Base-by-base conservation (phyloP, 495 filamentous ascomycete genomes). In the Rusavskia elegans region DNA sequence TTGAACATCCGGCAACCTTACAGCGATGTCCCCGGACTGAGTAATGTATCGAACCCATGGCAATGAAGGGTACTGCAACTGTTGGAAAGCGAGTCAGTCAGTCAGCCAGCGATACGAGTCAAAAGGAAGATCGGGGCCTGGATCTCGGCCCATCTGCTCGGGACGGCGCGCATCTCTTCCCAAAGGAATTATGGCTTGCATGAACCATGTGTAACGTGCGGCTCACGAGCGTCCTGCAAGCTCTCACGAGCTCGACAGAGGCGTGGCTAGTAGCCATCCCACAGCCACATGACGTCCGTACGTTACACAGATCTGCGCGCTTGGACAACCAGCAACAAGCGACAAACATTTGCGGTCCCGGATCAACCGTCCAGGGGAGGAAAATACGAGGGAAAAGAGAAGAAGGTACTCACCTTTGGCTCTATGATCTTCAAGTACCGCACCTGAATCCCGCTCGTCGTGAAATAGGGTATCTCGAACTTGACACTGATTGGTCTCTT, bases 401-500 rank as follows among this genome's bases (percentile, higher is more conserved):
- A 48, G 36, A 11, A 35, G 32, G 13, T 3, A 74, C 77, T 59
- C 74, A 95, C 89, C 88, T 99, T 99, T 5, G 92, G 93, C 69
- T 99, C 92, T 53, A 93, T 97, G 60, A 99, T 99, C 78, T 99
- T 99, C 68, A 99, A 66, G 64, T 99, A 99, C 53, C 92, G 81
- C 56, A 97, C 93, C 66, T 97, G 92, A 62, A 99, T 99, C 32
- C 92, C 92, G 66, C 85, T 92, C 4, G 92, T 99, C 8, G 92
- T 99, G 65, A 99, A 99, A 67, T 99, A 99, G 29, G 93, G 93
- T 65, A 97, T 97, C 74, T 99, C 93, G 66, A 97, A 99, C 70
- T 97, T 99, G 71, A 99, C 92, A 64, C 84, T 89, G 62, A 97
- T 97, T 2, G 93, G 93, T 54, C 92, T 73, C 75, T 97, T 97